phyloP scores from a whole-genome alignment of 2,329 filamentous ascomycete genomes.

The Akanthomyces dipterigenus region DNA sequence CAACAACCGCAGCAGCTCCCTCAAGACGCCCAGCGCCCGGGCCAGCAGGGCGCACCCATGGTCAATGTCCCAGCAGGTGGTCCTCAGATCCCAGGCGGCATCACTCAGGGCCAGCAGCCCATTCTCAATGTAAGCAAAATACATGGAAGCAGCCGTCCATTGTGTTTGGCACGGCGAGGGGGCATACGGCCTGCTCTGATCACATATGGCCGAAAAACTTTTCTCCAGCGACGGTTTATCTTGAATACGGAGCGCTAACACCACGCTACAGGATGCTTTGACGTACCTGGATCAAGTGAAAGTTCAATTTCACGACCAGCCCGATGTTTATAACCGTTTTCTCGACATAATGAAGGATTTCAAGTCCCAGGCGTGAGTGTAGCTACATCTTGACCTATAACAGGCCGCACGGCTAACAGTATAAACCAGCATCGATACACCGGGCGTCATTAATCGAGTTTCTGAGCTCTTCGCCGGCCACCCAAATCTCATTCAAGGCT shows the following conservation, averaged over 20 bases:
- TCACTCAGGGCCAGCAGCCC: slow-evolving; percentile 36
- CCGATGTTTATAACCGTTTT: slow-evolving; percentile 95
- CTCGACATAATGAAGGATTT: slow-evolving; percentile 99
- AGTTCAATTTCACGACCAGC: slow-evolving; percentile 93
- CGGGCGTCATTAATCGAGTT: slow-evolving; percentile 92
- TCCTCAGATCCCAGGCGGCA: slow-evolving; percentile 32
- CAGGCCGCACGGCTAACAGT: slow-evolving; percentile 21
- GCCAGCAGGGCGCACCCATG: slow-evolving; percentile 36
- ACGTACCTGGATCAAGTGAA: slow-evolving; percentile 98
- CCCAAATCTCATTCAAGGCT: slow-evolving; percentile 91
- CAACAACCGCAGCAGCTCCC: slow-evolving; percentile 56
- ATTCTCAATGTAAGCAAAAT: slow-evolving; percentile 44
- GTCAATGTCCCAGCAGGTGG: slow-evolving; percentile 38
- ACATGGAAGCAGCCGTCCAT: neutral
- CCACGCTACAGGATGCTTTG: slow-evolving; percentile 54
- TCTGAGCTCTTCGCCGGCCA: slow-evolving; percentile 94
- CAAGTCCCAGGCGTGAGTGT: slow-evolving; percentile 83
- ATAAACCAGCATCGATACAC: slow-evolving; percentile 73
- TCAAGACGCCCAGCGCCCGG: slow-evolving; percentile 54
- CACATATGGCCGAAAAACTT: neutral
- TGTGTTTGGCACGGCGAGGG: neutral
- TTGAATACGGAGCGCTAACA: slow-evolving; percentile 10
- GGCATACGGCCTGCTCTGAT: neutral
- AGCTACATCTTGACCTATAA: neutral
- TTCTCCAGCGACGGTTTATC: neutral